Percentiles rank a stretch among this genome's conserved stretches.
Evolutionary conservation across 805 yeast species (phyloP).

Genomic region (Lipomyces chichibuensis): DNA sequence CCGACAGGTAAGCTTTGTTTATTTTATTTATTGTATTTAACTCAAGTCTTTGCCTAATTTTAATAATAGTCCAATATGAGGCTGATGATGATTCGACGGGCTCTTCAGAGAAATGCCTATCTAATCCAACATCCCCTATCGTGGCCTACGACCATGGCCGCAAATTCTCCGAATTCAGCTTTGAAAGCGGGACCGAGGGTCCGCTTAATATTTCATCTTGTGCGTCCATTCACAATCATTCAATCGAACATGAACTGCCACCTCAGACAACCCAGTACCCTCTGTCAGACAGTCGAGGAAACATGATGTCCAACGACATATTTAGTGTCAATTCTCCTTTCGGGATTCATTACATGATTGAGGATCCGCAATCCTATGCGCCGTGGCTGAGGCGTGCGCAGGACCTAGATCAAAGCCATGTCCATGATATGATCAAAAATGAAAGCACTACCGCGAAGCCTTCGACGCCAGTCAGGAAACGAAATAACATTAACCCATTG

Average conservation of each 20-base stretch:
- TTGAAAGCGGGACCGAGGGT: conserved; percentile 9
- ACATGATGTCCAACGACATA: not conserved
- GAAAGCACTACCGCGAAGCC: not conserved
- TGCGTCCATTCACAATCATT: not conserved
- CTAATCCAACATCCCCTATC: not conserved
- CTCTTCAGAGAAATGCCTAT: not conserved
- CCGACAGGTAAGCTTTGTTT: not conserved
- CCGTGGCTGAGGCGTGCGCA: not conserved
- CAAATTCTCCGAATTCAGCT: conserved; percentile 23
- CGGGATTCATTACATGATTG: not conserved
- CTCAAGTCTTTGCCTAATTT: not conserved
- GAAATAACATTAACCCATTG: not conserved
- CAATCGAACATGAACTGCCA: not conserved
- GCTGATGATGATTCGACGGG: not conserved
- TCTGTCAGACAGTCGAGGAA: not conserved
- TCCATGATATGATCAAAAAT: not conserved
- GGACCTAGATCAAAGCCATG: not conserved
- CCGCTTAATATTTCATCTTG: conserved; percentile 1
- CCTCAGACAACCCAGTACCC: not conserved
- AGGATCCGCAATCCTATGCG: not conserved
- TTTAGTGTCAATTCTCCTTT: not conserved
- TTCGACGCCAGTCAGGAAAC: not conserved
- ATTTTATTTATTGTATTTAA: too few species aligned
- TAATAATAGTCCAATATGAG: not conserved
- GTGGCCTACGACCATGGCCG: conserved; percentile 5